A percentile compares a stretch with the other conserved stretches of the same genome.
phyloP scores from a whole-genome alignment of 1,139 yeast species.

The Lodderomyces parapsilosis region DNA sequence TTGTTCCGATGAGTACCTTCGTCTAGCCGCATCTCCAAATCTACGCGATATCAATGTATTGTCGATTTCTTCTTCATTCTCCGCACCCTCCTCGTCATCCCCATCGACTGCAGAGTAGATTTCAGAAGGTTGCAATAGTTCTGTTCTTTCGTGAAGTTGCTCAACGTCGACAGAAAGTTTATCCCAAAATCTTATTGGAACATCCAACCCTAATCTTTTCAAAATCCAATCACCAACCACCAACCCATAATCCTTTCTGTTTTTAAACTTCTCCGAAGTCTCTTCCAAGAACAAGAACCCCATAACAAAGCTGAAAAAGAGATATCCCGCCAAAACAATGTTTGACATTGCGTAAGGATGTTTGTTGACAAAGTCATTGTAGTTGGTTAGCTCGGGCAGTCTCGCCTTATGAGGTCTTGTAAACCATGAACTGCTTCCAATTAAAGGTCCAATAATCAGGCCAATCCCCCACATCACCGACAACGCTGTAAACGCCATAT shows the following conservation, averaged over 20 bases:
- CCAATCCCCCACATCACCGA: constrained; percentile 39
- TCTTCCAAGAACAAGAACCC: constrained; percentile 61
- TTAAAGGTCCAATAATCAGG: constrained; percentile 51
- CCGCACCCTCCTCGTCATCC: constrained; percentile 8
- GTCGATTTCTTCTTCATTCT: constrained; percentile 5
- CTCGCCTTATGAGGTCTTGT: constrained; percentile 26
- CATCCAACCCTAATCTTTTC: constrained; percentile 29
- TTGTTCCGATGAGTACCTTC: constrained; percentile 38
- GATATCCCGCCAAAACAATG: constrained; percentile 47
- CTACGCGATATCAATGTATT: constrained; percentile 22
- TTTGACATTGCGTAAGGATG: constrained; percentile 65
- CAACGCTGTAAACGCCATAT: constrained; percentile 34
- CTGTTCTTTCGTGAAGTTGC: not conserved
- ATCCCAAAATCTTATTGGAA: constrained; percentile 27
- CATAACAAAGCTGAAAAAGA: constrained; percentile 36
- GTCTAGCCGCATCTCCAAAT: constrained; percentile 36
- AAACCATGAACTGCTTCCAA: constrained; percentile 47
- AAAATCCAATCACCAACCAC: constrained; percentile 51
- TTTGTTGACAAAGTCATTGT: constrained; percentile 31
- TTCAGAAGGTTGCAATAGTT: not conserved
- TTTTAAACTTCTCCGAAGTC: constrained; percentile 46
- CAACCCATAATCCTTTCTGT: constrained; percentile 49
- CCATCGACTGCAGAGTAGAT: constrained; percentile 1
- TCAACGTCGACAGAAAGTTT: not conserved
- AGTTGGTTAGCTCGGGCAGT: constrained; percentile 9